A percentile compares a stretch with the other conserved stretches of the same genome.
phyloP scores from a whole-genome alignment of 2,329 filamentous ascomycete genomes.

The Pestalotiopsis sp. region DNA sequence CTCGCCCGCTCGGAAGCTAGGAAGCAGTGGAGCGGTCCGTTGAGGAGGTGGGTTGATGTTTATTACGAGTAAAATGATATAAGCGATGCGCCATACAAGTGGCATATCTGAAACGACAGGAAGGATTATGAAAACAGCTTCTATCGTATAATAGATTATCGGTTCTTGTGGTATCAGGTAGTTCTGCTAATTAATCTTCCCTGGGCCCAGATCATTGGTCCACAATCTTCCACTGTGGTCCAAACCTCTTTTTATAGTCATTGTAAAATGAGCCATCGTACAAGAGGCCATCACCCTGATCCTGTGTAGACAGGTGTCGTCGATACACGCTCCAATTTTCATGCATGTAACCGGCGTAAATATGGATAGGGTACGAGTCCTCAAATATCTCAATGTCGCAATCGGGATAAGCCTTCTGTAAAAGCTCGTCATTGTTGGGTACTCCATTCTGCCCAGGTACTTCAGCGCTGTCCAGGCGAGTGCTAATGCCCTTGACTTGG shows the following conservation, averaged over 20 bases:
- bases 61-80: not conserved
- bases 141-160: too few relatives aligned
- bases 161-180: too few relatives aligned
- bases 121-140: too few relatives aligned
- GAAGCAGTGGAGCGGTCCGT: not conserved
- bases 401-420: constrained; percentile 1
- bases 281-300: constrained; percentile 12
- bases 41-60: not conserved
- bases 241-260: constrained; percentile 8
- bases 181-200: too few relatives aligned
- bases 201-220: not conserved
- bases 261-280: not conserved
- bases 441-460: not conserved
- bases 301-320: constrained; percentile 1
- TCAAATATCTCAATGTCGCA: constrained; percentile 9
- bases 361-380: constrained; percentile 5
- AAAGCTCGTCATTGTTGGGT: not conserved
- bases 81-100: too few relatives aligned
- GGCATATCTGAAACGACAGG: too few relatives aligned
- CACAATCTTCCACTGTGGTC: constrained; percentile 7
- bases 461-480: not conserved
- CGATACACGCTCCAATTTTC: not conserved
- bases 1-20: not conserved
- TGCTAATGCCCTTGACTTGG: constrained; percentile 2
- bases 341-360: not conserved